A percentile compares a stretch with the other conserved stretches of the same genome.
Conservation (phyloP, 306 rosid genomes). For the Purshia tridentata region DNA sequence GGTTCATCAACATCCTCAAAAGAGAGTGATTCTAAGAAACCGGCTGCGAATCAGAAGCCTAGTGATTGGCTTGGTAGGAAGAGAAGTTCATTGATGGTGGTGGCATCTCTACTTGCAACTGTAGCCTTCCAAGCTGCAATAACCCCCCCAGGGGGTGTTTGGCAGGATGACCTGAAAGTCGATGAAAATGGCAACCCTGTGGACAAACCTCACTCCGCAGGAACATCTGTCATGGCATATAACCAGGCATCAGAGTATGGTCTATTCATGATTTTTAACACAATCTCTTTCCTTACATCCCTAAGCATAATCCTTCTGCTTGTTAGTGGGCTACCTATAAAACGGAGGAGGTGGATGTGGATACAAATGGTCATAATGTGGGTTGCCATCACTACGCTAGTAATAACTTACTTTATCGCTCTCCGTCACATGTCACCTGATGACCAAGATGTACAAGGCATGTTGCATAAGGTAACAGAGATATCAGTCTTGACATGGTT, state of each 20-base stretch:
- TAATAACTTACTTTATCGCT: slow-evolving; percentile 23
- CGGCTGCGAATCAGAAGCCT: not conserved
- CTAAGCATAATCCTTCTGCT: slow-evolving; percentile 30
- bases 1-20: not conserved
- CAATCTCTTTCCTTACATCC: slow-evolving; percentile 24
- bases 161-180: slow-evolving; percentile 27
- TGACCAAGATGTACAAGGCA: not conserved
- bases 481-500: slow-evolving; percentile 28
- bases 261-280: slow-evolving; percentile 30
- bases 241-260: slow-evolving; percentile 7
- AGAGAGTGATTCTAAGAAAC: slow-evolving; percentile 8
- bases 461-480: slow-evolving; percentile 7
- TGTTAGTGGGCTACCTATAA: slow-evolving; percentile 33
- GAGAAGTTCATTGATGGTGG: slow-evolving; percentile 32
- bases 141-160: slow-evolving; percentile 39
- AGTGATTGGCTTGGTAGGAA: slow-evolving; percentile 30
- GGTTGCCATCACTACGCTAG: slow-evolving; percentile 27
- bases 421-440: slow-evolving; percentile 27
- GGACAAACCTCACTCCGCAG: slow-evolving; percentile 11
- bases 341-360: slow-evolving; percentile 34
- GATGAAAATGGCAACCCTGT: slow-evolving; percentile 12
- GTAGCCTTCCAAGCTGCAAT: slow-evolving; percentile 34
- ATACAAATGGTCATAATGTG: slow-evolving; percentile 36
- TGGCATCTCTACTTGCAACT: slow-evolving; percentile 34
- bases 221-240: slow-evolving; percentile 29